Evolutionary conservation across 441 rosid genomes (phyloP), one percentile per base, ranked within the genome.

Genomic region (Gossypium lobatum): DNA sequence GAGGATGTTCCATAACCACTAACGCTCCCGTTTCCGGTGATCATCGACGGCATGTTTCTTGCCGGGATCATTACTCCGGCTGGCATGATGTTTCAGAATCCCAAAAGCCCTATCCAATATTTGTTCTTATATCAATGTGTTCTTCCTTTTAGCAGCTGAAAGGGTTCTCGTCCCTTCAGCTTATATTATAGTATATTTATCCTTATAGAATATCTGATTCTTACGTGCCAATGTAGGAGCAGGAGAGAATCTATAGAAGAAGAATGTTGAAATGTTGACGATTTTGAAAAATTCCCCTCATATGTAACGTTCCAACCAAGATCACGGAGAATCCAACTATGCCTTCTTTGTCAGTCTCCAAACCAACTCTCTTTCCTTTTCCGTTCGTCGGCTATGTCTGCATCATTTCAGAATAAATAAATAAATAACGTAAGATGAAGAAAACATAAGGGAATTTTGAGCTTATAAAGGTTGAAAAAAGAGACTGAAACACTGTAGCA

Each of bases 51-150:
- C 89, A 84, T 80, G 78, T 83, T 83, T 83, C 87, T 85, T 0
- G 87, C 88, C 76, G 91, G 89, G 80, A 86, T 80, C 88, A 88
- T 83, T 45, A 83, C 78, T 37, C 91, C 92, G 72, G 86, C 86
- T 45, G 87, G 89, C 92, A 90, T 88, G 74, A 90, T 88, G 74
- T 76, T 80, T 78, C 72, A 63, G 62, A 71, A 83, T 73, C 80
- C 85, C 83, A 59, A 74, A 60, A 13, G 18, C 16, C 68, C 53
- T 70, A 55, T 14, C 2, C 70, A 28, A 48, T 46, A 10, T 64
- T 8, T 72, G 13, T 53, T 52, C 73, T 16, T 52, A 50, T 50
- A 16, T 8, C 28, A 18, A 14, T 66, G 39, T 13, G n/a, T 69
- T 68, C 6, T 26, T 42, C 18, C n/a, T 69, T 73, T 60, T 55